phyloP scores from a whole-genome alignment of 2,329 filamentous ascomycete species.

The Thielaviopsis populi region DNA sequence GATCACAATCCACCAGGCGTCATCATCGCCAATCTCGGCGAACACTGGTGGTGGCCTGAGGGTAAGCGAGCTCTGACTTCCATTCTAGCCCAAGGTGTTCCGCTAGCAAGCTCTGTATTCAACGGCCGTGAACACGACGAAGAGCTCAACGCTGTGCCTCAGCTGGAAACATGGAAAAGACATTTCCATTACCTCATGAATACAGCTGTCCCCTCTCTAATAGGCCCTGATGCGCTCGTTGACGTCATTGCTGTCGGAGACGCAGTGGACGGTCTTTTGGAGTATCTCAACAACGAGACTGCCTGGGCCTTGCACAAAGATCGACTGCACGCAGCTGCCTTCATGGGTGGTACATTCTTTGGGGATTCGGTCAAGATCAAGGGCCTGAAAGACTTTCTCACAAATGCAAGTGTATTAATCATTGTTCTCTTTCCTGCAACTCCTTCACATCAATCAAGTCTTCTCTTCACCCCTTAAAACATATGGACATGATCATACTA shows the following conservation, averaged over 20 bases:
- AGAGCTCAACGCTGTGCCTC: slow-evolving; percentile 21
- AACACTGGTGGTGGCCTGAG: slow-evolving; percentile 61
- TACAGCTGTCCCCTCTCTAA: slow-evolving; percentile 38
- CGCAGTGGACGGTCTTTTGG: slow-evolving; percentile 39
- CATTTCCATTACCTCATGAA: slow-evolving; percentile 58
- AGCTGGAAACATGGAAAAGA: slow-evolving; percentile 4
- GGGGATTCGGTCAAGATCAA: slow-evolving; percentile 28
- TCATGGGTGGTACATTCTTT: slow-evolving; percentile 34
- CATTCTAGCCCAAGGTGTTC: slow-evolving; percentile 40
- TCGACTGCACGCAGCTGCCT: slow-evolving; percentile 33
- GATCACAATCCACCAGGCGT: slow-evolving; percentile 38
- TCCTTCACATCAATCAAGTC: not conserved
- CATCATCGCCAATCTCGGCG: slow-evolving; percentile 62
- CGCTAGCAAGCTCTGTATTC: slow-evolving; percentile 49
- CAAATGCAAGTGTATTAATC: slow-evolving; percentile 28
- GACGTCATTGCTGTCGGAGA: slow-evolving; percentile 60
- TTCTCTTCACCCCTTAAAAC: not conserved
- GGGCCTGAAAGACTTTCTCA: slow-evolving; percentile 35
- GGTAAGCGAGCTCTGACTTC: slow-evolving; percentile 44
- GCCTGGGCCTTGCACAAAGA: slow-evolving; percentile 33
- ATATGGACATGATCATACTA: slow-evolving; percentile 19
- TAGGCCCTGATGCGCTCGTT: slow-evolving; percentile 37
- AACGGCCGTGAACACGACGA: slow-evolving; percentile 35
- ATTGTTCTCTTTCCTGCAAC: not conserved
- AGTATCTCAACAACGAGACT: slow-evolving; percentile 42